A percentile compares a stretch with the other conserved stretches of the same genome.
Evolutionary conservation across 1,284 basidiomycete species (phyloP).

Genomic region (Fistulinella cinereoalba): DNA sequence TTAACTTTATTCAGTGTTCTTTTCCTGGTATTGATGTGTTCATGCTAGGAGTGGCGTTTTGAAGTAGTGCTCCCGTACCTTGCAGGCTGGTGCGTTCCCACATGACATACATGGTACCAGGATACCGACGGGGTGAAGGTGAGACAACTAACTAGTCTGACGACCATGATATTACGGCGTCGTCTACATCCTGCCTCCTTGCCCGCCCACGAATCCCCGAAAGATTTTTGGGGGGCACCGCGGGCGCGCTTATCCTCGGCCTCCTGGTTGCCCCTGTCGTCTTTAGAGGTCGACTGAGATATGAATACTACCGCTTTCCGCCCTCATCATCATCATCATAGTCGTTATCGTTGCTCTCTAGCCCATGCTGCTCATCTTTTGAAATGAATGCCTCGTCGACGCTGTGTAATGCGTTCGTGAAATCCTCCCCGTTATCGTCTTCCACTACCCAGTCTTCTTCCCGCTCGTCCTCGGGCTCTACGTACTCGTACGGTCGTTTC

Average conservation of each 20-base stretch:
- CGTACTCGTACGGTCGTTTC: slow-evolving; percentile 16
- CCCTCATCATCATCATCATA: too few relatives aligned
- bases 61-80: slow-evolving; percentile 64
- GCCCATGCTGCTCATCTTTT: not conserved
- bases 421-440: slow-evolving; percentile 19
- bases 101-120: not conserved
- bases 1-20: not conserved
- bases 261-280: slow-evolving; percentile 12
- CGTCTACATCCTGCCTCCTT: slow-evolving; percentile 6
- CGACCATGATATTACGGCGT: slow-evolving; percentile 32
- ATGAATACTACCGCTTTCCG: slow-evolving; percentile 27
- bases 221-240: not conserved
- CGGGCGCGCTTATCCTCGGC: slow-evolving; percentile 8
- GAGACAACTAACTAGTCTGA: slow-evolving; percentile 19
- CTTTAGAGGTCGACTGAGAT: slow-evolving; percentile 14
- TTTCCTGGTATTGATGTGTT: slow-evolving; percentile 45
- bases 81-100: slow-evolving; percentile 59
- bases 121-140: too few relatives aligned
- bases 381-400: slow-evolving; percentile 11
- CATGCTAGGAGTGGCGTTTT: slow-evolving; percentile 54
- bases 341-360: slow-evolving; percentile 22
- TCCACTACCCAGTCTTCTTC: slow-evolving; percentile 1
- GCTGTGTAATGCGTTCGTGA: slow-evolving; percentile 22
- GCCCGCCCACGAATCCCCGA: too few relatives aligned
- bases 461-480: slow-evolving; percentile 9